These are phyloP conservation scores for Ophiostoma ulmi DNA, from an alignment of 2,329 filamentous ascomycete species.

Conservation along the genomic window DNA sequence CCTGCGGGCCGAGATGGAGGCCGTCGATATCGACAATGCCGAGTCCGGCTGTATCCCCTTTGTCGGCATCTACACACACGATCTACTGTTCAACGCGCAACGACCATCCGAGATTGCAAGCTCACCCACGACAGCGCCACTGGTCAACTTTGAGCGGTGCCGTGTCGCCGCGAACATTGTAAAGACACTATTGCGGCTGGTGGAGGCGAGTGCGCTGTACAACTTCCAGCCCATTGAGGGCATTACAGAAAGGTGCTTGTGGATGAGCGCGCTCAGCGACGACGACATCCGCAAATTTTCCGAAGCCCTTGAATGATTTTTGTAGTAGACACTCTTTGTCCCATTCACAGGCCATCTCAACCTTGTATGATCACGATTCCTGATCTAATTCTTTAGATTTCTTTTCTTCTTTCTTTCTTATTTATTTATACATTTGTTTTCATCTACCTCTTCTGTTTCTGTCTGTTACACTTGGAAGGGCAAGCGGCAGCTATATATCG, in stretches of 20 bases:
- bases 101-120: constrained; percentile 68
- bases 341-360: background rate
- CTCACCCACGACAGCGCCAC: constrained; percentile 59
- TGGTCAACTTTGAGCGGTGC: constrained; percentile 80
- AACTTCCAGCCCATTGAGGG: constrained; percentile 69
- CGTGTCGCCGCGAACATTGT: constrained; percentile 70
- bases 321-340: background rate
- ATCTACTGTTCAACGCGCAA: constrained; percentile 75
- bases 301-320: constrained; percentile 42
- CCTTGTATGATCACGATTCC: background rate
- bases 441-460: background rate
- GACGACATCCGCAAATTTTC: constrained; percentile 62
- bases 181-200: constrained; percentile 71
- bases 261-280: constrained; percentile 72
- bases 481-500: constrained; percentile 11
- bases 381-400: background rate
- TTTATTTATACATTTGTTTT: background rate
- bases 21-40: constrained; percentile 44
- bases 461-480: background rate
- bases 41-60: constrained; percentile 77
- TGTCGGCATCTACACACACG: constrained; percentile 77
- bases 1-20: constrained; percentile 75
- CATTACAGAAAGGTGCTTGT: constrained; percentile 74
- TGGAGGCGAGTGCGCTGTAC: constrained; percentile 73
- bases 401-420: background rate